Base-by-base conservation (phyloP, 192 early-diverging fungal genomes). In the Entomortierella chlamydospora region DNA sequence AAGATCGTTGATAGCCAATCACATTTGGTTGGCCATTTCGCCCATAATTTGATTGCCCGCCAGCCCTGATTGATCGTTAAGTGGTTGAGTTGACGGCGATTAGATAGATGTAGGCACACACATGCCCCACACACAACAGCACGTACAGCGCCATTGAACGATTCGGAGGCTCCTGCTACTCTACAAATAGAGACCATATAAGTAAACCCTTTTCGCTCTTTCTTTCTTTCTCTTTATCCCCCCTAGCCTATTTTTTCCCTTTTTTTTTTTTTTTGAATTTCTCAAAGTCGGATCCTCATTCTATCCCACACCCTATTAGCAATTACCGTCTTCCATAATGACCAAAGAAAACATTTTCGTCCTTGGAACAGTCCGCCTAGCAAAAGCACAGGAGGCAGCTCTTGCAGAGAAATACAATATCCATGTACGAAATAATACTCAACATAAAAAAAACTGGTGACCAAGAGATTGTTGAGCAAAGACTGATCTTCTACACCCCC, bases 291-390 rank as follows among this genome's bases (percentile, higher is more conserved):
- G 7, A 12, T 47, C 2, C 29, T 29, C 61, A 64, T 33, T 59
- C 51, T 12, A 9, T 61, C n/a, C 3, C 28, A 22, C 57, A 63
- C 41, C 50, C 25, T 39, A 55, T 39, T 41, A 37, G 4, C 34
- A 37, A 37, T 37, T 10, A 37, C 34, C 10, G 5, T 4, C 49
- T 20, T 23, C 11, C 17, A 65, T 25, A 41, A 78, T 78, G 74
- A 70, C 67, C 31, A 78, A 78, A 33, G 74, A 78, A 39, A 78
- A 64, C 61, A 70, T 78, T 39, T 67, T 78, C 29, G 52, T 78
- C 33, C 37, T 78, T 18, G 74, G 74, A 33, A 70, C 61, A 6
- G 67, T 78, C 26, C 74, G 61, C 15, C 66, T 69, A 50, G 74
- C 74, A n/a, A 69, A 69, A 47, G 56, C 45, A 28, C 53, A 69